Conservation (phyloP, 2,329 filamentous ascomycete genomes). For the Macrophomina phaseolina region DNA sequence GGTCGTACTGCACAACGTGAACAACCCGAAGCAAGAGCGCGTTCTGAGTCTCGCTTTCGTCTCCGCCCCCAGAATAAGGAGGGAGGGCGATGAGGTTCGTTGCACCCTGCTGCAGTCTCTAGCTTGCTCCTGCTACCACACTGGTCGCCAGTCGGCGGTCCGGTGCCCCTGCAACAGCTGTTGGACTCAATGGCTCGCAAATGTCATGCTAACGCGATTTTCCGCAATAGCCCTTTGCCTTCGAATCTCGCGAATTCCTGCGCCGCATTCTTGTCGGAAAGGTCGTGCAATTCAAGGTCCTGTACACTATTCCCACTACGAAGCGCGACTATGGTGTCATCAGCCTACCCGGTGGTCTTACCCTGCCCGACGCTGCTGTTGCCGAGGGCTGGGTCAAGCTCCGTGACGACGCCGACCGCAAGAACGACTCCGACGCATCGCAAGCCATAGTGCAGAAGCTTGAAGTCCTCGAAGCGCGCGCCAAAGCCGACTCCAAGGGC, state of each 20-base stretch:
- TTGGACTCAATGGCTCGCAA: background rate
- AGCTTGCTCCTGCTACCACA: background rate
- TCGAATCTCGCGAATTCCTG: constrained; percentile 92
- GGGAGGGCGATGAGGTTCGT: constrained; percentile 82
- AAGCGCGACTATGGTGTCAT: constrained; percentile 89
- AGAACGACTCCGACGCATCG: constrained; percentile 82
- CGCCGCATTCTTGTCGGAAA: constrained; percentile 86
- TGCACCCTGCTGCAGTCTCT: background rate
- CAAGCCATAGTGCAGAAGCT: constrained; percentile 75
- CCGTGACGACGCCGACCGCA: constrained; percentile 89
- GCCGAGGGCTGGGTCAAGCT: constrained; percentile 92
- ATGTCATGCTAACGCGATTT: background rate
- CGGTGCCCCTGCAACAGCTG: background rate
- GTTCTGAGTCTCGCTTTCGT: constrained; percentile 92
- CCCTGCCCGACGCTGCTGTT: constrained; percentile 81
- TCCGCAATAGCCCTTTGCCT: constrained; percentile 70
- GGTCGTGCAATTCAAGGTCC: constrained; percentile 79
- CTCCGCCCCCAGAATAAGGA: constrained; percentile 81
- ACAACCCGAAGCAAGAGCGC: constrained; percentile 82
- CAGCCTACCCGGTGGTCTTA: constrained; percentile 61
- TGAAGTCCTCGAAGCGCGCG: constrained; percentile 75
- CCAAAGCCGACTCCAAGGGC: constrained; percentile 79
- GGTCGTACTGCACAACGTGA: constrained; percentile 79
- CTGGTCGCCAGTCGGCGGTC: background rate
- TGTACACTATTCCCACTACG: constrained; percentile 82